phyloP scores from a whole-genome alignment of 345 rosid species.

The Salix udensis region DNA sequence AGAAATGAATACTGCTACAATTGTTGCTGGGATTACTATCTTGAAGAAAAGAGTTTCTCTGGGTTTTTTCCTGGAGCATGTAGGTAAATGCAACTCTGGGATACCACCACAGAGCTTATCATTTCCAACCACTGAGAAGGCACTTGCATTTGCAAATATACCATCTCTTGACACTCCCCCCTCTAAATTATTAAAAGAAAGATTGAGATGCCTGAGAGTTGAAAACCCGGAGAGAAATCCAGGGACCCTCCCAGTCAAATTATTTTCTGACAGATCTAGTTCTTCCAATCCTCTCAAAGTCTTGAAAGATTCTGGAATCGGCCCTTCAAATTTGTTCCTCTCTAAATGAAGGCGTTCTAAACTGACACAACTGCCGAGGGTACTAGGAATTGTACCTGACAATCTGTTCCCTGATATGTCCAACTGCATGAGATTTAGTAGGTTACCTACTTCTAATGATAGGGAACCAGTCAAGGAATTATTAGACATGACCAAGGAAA shows the following conservation, averaged over 20 bases:
- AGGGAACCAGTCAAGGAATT: conserved; percentile 29
- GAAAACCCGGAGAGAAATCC: not conserved
- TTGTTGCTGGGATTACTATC: too few species aligned
- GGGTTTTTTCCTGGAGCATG: too few species aligned
- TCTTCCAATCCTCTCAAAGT: conserved; percentile 17
- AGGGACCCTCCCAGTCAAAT: conserved; percentile 22
- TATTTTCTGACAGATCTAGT: conserved; percentile 23
- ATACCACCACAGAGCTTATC: too few species aligned
- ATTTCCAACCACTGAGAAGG: too few species aligned
- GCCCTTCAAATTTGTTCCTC: conserved; percentile 16
- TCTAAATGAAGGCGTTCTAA: conserved; percentile 15
- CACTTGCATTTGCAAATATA: conserved; percentile 9
- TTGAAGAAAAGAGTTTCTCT: too few species aligned
- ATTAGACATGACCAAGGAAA: conserved; percentile 24
- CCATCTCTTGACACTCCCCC: conserved; percentile 22
- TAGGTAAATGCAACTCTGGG: too few species aligned
- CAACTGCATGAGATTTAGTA: conserved; percentile 15
- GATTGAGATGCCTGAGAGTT: conserved; percentile 9
- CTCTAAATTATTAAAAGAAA: conserved; percentile 18
- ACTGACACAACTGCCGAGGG: conserved; percentile 15
- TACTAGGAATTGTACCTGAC: conserved; percentile 27
- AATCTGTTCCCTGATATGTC: conserved; percentile 22
- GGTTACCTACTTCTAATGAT: conserved; percentile 23
- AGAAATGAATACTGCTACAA: too few species aligned
- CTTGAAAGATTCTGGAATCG: conserved; percentile 15